Percentiles rank a stretch among this genome's conserved stretches.
These are phyloP conservation scores for Claviceps quebecensis DNA, from an alignment of 2,329 filamentous ascomycete genomes.

Conservation along the genomic window DNA sequence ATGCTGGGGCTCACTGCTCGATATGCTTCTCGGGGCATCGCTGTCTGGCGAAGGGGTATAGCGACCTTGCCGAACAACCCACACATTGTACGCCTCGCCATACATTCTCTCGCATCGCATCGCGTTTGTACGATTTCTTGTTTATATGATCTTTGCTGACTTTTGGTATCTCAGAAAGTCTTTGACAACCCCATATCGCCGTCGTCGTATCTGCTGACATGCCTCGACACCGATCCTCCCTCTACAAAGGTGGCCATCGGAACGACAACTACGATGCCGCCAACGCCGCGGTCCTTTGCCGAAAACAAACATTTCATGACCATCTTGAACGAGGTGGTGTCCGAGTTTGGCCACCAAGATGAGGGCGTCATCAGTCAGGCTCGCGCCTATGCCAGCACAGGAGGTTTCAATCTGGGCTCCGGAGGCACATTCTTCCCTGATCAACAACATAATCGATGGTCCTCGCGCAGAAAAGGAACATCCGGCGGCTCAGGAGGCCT, in stretches of 20 bases:
- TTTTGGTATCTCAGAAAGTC: slow-evolving; percentile 35
- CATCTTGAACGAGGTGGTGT: slow-evolving; percentile 44
- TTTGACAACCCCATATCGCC: slow-evolving; percentile 34
- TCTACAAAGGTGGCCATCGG: slow-evolving; percentile 42
- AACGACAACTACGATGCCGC: slow-evolving; percentile 42
- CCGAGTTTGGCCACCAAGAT: slow-evolving; percentile 41
- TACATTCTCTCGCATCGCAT: background rate
- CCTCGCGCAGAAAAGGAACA: slow-evolving; percentile 20
- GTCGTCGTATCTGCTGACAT: slow-evolving; percentile 40
- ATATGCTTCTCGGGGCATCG: slow-evolving; percentile 10
- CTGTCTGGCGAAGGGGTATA: slow-evolving; percentile 19
- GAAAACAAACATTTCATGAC: slow-evolving; percentile 46
- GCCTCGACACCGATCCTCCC: slow-evolving; percentile 44
- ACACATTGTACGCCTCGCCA: slow-evolving; percentile 32
- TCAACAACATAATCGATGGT: slow-evolving; percentile 21
- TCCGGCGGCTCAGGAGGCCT: slow-evolving; percentile 27
- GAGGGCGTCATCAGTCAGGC: slow-evolving; percentile 42
- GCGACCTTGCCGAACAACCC: slow-evolving; percentile 37
- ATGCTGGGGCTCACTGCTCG: slow-evolving; percentile 18
- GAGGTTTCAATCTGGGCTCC: slow-evolving; percentile 36
- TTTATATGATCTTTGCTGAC: background rate
- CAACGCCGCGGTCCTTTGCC: slow-evolving; percentile 44
- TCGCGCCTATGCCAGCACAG: slow-evolving; percentile 43
- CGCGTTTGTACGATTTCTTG: background rate
- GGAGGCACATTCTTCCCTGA: slow-evolving; percentile 37